These are phyloP conservation scores for Odontarrhena argentea DNA, from an alignment of 345 rosid species.

Conservation along the genomic window DNA sequence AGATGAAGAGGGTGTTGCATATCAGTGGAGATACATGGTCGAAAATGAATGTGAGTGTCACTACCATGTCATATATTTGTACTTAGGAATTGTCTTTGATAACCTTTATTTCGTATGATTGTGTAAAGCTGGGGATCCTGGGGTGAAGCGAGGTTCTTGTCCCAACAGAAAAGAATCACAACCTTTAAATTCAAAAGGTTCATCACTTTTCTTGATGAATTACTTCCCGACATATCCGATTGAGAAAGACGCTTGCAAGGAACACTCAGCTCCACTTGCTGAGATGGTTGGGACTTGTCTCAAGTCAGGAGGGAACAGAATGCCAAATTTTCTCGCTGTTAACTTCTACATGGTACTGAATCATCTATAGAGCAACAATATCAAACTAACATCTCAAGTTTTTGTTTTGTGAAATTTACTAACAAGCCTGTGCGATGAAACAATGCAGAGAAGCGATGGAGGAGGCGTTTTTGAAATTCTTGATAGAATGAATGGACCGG, in stretches of 20 bases:
- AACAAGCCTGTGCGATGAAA: background rate
- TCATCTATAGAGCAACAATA: background rate
- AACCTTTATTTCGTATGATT: conserved; percentile 31
- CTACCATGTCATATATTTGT: background rate
- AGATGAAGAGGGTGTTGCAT: conserved; percentile 95
- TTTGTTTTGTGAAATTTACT: background rate
- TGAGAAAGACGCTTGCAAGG: conserved; percentile 87
- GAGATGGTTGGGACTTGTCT: conserved; percentile 89
- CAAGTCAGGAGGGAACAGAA: conserved; percentile 72
- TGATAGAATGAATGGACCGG: conserved; percentile 86
- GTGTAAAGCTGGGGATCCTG: conserved; percentile 94
- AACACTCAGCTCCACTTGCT: conserved; percentile 78
- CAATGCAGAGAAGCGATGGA: conserved; percentile 87
- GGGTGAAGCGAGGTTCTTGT: conserved; percentile 81
- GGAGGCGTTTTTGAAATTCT: conserved; percentile 86
- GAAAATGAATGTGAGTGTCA: conserved; percentile 76
- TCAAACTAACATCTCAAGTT: background rate
- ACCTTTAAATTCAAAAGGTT: conserved; percentile 63
- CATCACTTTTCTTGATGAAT: conserved; percentile 84
- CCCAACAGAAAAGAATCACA: conserved; percentile 86
- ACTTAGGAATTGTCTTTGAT: background rate
- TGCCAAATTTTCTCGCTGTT: conserved; percentile 95
- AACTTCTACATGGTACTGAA: conserved; percentile 89
- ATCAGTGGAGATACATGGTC: conserved; percentile 90
- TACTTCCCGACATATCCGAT: conserved; percentile 89